Conservation (phyloP, 2,329 filamentous ascomycete genomes). For the Phyllosticta capitalensis region DNA sequence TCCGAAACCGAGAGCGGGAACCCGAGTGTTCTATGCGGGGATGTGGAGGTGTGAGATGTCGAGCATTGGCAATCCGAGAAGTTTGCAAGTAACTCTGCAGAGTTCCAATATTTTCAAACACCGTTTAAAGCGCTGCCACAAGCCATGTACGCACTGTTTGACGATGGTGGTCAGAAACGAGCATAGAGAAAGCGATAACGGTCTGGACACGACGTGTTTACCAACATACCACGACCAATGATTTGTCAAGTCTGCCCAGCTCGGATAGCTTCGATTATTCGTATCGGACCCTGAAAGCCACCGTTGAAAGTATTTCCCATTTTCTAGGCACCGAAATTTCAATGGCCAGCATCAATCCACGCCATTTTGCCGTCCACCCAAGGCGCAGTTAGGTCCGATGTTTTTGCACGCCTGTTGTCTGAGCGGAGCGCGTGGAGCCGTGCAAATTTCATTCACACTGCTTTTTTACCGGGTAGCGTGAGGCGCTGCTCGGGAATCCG, state of each 20-base stretch:
- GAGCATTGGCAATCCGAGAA: not conserved
- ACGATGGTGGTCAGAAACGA: not conserved
- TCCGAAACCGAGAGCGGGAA: not conserved
- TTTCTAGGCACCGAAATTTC: not conserved
- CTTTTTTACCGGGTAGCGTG: not conserved
- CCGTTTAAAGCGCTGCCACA: not conserved
- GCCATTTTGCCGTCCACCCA: not conserved
- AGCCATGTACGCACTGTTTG: not conserved
- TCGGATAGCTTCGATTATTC: not conserved
- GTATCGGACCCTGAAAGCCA: not conserved
- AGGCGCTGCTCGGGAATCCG: not conserved
- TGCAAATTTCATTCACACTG: not conserved
- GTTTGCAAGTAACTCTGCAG: not conserved
- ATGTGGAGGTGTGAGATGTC: not conserved
- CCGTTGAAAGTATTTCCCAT: not conserved
- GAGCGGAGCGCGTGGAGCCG: not conserved
- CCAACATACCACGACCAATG: not conserved
- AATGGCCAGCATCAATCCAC: not conserved
- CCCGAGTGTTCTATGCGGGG: not conserved
- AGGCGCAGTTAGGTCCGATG: not conserved
- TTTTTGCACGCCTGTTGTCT: not conserved
- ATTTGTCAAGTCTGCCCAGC: not conserved
- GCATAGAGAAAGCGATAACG: not conserved
- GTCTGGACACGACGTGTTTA: not conserved
- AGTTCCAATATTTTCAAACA: not conserved